Base-by-base conservation (phyloP, 1,284 basidiomycete species). In the Cystobasidiaceae sp. region DNA sequence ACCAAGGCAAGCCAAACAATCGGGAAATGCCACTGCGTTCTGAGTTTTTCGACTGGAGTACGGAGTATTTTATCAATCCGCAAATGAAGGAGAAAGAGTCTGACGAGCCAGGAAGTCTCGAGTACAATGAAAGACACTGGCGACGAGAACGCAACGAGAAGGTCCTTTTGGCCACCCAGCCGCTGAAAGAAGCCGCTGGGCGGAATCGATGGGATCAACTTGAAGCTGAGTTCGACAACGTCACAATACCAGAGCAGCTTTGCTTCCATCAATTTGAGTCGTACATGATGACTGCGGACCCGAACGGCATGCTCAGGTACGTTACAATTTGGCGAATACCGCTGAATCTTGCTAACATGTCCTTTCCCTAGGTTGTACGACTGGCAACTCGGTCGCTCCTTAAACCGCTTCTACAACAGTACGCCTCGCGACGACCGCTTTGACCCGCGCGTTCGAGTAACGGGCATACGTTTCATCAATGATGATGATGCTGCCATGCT, bases 81-180 rank as follows among this genome's bases (percentile, higher is more conserved):
- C 94, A 96, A 77, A 96, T 97, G 93, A 87, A 90, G 80, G 90
- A 92, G 82, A 85, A 90, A 19, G 94, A 98, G 76, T 86, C 86
- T 3, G 93, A 97, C 74, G 96, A 98, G 77, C 92, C 93, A 17
- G 94, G 94, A 2, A 93, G 90, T 68, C 80, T 89, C 49, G 86
- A 89, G 72, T 97, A 94, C 75, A 97, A 97, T 74, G 89, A 94
- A 72, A 92, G 97, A 74, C 85, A 93, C 2, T 98, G 94, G 94
- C 82, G 93, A 70, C 88, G 94, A 73, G 83, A 89, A 70, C 85
- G 93, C 60, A 97, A 97, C 74, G 93, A 96, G 72, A 82, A 85
- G 58, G 83, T 93, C 58, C 80, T 84, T 23, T 75, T 82, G n/a
- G 87, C 91, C 74, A 88, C 87, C 1, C 72, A 73, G 56, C 80